Evolutionary conservation across 2,329 filamentous ascomycete genomes (phyloP), one percentile per base, ranked within the genome.

Genomic region (Aspergillus pseudoterreus): DNA sequence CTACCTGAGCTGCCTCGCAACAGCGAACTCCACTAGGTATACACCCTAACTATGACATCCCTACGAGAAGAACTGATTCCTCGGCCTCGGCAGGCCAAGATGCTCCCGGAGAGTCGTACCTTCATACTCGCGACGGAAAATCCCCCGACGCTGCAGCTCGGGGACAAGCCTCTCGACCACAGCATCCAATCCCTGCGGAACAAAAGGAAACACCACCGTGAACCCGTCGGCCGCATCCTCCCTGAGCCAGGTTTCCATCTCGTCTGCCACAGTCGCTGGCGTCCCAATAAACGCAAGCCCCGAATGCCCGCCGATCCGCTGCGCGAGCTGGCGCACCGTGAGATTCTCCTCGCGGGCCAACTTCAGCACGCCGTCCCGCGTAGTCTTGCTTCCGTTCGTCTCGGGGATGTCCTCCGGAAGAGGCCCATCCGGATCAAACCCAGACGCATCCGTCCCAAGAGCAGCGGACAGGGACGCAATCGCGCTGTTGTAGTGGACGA

Each of bases 91-190:
- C 30, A 82, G 70, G 4, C 78, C 79, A 38, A 82, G 67, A 63
- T 83, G 79, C 36, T 82, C 79, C 38, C 80, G 66, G 58, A 82
- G 61, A 1, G 79, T 82, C 1, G 70, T 72, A 1, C 79, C 80
- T 44, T 75, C 67, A 56, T 82, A 82, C 1, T 82, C 79, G 6
- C 71, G 56, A 4, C 79, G 67, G 61, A 81, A 82, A 2, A 82
- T 52, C 0, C 78, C 78, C 22, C 79, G 70, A 4, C 71, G 70
- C 60, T 81, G 78, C 49, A 82, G 57, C 59, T 80, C 78, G 1
- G 78, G 78, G 8, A 82, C 66, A 49, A 82, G 56, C 3, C 64
- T 67, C 42, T 77, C 61, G 0, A 69, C 70, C 6, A 81, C 75
- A 57, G 77, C 78, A 15, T 80, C 75, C 36, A 81, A 54, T 0